A percentile compares a stretch with the other conserved stretches of the same genome.
Conservation (phyloP, 768 basidiomycete species). For the Tephrocybe sp. region DNA sequence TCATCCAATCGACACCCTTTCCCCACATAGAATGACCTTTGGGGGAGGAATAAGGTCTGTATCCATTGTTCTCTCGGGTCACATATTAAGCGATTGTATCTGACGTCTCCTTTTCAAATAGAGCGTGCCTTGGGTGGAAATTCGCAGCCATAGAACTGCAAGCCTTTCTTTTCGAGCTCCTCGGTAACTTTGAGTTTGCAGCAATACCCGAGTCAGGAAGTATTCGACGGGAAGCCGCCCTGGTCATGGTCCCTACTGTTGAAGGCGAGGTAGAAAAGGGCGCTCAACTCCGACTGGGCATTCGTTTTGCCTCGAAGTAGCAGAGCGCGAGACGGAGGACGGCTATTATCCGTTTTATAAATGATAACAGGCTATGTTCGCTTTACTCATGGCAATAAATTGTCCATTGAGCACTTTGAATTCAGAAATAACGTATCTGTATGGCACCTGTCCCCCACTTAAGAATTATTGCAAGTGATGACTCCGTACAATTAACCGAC, state of each 20-base stretch:
- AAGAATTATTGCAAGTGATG: too few relatives aligned
- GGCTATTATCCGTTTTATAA: too few relatives aligned
- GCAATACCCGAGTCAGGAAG: constrained; percentile 33
- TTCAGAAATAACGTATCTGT: too few relatives aligned
- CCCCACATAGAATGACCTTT: constrained; percentile 31
- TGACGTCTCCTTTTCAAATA: constrained; percentile 3
- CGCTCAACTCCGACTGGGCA: constrained; percentile 37
- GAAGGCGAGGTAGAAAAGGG: constrained; percentile 43
- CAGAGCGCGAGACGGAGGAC: too few relatives aligned
- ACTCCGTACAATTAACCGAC: too few relatives aligned
- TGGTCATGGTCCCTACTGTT: constrained; percentile 43
- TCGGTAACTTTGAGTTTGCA: constrained; percentile 53
- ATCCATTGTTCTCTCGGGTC: neutral
- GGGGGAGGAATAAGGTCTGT: constrained; percentile 30
- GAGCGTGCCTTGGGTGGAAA: constrained; percentile 38
- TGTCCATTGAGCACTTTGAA: too few relatives aligned
- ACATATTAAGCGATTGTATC: neutral
- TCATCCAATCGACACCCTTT: too few relatives aligned
- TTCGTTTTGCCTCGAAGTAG: constrained; percentile 31
- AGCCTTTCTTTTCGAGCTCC: constrained; percentile 52
- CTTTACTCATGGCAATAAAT: too few relatives aligned
- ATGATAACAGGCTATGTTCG: too few relatives aligned
- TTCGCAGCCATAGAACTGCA: constrained; percentile 53
- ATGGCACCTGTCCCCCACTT: too few relatives aligned
- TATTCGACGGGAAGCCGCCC: constrained; percentile 37